A percentile compares a stretch with the other conserved stretches of the same genome.
phyloP scores from a whole-genome alignment of 495 filamentous ascomycete species.

The Friedmanniomyces simplex region DNA sequence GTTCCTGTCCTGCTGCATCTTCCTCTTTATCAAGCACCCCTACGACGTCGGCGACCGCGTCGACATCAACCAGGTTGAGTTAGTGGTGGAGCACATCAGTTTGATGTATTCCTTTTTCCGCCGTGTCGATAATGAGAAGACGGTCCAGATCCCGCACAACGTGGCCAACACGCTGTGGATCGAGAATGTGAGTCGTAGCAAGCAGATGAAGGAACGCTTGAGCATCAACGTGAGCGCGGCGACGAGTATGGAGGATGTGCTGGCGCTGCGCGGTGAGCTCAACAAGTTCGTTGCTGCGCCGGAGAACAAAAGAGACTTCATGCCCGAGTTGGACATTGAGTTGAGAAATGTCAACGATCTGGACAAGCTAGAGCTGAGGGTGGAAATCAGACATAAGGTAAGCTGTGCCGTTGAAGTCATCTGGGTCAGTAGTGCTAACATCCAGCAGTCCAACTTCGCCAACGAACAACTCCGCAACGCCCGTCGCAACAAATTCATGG shows the following conservation, averaged over 20 bases:
- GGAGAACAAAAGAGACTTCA: constrained; percentile 21
- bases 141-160: constrained; percentile 21
- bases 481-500: constrained; percentile 24
- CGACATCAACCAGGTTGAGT: constrained; percentile 11
- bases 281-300: constrained; percentile 13
- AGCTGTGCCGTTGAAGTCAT: no score
- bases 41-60: constrained; percentile 25
- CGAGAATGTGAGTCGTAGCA: constrained; percentile 20
- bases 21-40: constrained; percentile 23
- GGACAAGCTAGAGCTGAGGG: constrained; percentile 13
- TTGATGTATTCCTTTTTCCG: constrained; percentile 24
- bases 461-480: constrained; percentile 19
- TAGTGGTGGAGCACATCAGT: constrained; percentile 23
- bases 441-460: constrained; percentile 26
- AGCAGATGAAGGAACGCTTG: constrained; percentile 20
- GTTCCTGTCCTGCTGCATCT: constrained; percentile 20
- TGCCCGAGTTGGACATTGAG: constrained; percentile 18
- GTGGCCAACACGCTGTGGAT: constrained; percentile 20
- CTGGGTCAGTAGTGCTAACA: no score
- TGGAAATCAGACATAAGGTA: constrained; percentile 21
- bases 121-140: constrained; percentile 16
- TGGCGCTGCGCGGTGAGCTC: constrained; percentile 14
- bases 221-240: constrained; percentile 7
- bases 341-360: constrained; percentile 14
- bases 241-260: constrained; percentile 19